Conservation (phyloP, 1,284 basidiomycete species). For the Cutaneotrichosporon mucoides region DNA sequence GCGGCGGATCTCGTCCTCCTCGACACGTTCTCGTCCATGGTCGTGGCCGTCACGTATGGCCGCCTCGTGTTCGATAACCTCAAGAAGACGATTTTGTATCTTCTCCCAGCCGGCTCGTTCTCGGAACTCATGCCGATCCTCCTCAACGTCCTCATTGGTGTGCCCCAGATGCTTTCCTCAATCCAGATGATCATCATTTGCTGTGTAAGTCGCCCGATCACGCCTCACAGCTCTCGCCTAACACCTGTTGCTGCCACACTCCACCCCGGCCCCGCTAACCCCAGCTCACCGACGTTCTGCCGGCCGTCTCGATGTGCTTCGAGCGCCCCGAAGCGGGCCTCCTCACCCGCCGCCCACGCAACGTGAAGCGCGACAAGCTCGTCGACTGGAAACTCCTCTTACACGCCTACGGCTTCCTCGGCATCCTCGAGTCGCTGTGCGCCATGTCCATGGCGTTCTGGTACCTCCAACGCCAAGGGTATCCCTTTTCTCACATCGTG, state of each 20-base stretch:
- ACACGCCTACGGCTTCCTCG: slow-evolving; percentile 64
- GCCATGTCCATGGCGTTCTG: slow-evolving; percentile 54
- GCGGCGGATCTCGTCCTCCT: slow-evolving; percentile 49
- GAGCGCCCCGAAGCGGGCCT: slow-evolving; percentile 59
- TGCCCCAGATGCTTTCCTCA: slow-evolving; percentile 56
- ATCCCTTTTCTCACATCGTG: slow-evolving; percentile 57
- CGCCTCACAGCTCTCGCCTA: too few relatives aligned
- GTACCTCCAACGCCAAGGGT: slow-evolving; percentile 56
- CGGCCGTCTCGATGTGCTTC: slow-evolving; percentile 57
- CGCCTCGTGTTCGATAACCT: slow-evolving; percentile 67
- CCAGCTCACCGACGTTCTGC: slow-evolving; percentile 53
- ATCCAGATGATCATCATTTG: slow-evolving; percentile 50
- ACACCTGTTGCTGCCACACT: too few relatives aligned
- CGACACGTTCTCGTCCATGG: slow-evolving; percentile 48
- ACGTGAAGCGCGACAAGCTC: slow-evolving; percentile 55
- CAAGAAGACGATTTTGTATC: slow-evolving; percentile 52
- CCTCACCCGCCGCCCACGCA: slow-evolving; percentile 61
- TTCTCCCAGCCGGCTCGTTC: slow-evolving; percentile 55
- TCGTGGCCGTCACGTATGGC: slow-evolving; percentile 54
- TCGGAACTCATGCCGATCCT: slow-evolving; percentile 66
- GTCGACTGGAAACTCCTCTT: slow-evolving; percentile 55
- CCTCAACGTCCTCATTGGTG: slow-evolving; percentile 54
- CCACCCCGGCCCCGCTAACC: neutral
- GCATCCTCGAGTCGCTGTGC: slow-evolving; percentile 56
- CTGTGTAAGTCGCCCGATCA: slow-evolving; percentile 1